phyloP scores from a whole-genome alignment of 345 rosid genomes.

The Mallotus nudiflorus region DNA sequence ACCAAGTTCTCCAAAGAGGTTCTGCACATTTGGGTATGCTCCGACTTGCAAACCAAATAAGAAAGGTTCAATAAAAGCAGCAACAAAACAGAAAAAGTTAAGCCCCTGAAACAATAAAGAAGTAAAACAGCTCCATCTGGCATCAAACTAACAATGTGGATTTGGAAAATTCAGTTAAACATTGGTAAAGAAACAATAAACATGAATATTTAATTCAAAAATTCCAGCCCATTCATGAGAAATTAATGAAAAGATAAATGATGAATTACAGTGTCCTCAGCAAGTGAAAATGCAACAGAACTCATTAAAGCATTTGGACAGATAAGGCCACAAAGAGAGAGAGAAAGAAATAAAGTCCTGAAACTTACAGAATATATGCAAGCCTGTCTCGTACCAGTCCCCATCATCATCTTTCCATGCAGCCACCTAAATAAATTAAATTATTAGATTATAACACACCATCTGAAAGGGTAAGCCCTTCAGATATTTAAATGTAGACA shows the following conservation, averaged over 20 bases:
- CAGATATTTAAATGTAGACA: background rate
- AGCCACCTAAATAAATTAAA: constrained; percentile 55
- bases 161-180: background rate
- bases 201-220: background rate
- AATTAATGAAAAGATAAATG: background rate
- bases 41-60: constrained; percentile 60
- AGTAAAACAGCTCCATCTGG: background rate
- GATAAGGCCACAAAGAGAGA: background rate
- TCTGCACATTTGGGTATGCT: constrained; percentile 93
- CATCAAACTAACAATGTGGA: background rate
- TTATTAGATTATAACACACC: background rate
- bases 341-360: background rate
- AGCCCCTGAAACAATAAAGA: background rate
- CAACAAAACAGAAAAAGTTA: background rate
- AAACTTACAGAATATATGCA: constrained; percentile 93
- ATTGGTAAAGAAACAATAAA: background rate
- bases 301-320: background rate
- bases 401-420: constrained; percentile 97
- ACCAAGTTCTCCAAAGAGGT: constrained; percentile 90
- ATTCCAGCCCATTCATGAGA: constrained; percentile 5
- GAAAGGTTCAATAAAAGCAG: constrained; percentile 11
- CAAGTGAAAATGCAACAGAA: background rate
- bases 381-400: constrained; percentile 92
- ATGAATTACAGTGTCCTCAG: background rate
- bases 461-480: background rate